These are phyloP conservation scores for Brachypodium distachyon DNA, from an alignment of 202 grass and related monocot species.

Conservation along the genomic window DNA sequence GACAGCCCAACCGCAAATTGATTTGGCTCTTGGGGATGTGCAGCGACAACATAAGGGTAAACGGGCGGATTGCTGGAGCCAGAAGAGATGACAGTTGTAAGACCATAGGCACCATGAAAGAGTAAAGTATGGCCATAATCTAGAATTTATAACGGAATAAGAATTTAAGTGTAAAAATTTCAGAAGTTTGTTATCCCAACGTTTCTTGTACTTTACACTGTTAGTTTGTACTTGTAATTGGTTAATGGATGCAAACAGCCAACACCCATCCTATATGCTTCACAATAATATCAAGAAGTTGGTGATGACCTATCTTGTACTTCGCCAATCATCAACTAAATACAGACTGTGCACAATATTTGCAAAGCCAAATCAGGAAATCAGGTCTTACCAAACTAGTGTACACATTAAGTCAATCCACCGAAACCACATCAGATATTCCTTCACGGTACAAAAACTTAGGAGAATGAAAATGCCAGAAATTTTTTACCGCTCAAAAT, in stretches of 20 bases:
- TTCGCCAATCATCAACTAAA: background rate
- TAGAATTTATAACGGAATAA: background rate
- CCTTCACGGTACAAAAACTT: background rate
- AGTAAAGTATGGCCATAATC: background rate
- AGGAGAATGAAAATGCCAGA: background rate
- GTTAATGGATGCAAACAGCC: background rate
- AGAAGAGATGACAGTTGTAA: conserved; percentile 15
- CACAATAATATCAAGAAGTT: background rate
- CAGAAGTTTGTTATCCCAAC: background rate
- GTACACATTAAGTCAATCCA: background rate
- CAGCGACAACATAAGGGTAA: conserved; percentile 73
- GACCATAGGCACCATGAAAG: background rate
- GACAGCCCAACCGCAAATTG: conserved; percentile 87
- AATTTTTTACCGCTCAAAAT: background rate
- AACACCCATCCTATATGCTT: background rate
- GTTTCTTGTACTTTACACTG: background rate
- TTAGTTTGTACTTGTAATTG: background rate
- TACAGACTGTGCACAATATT: background rate
- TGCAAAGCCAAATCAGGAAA: background rate
- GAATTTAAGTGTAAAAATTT: background rate
- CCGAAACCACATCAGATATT: background rate
- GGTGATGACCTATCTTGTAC: background rate
- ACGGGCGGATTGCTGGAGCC: conserved; percentile 43
- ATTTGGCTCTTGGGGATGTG: conserved; percentile 86
- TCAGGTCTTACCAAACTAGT: background rate